Base-by-base conservation (phyloP, 1,284 basidiomycete genomes). In the Trichosporon inkin region DNA sequence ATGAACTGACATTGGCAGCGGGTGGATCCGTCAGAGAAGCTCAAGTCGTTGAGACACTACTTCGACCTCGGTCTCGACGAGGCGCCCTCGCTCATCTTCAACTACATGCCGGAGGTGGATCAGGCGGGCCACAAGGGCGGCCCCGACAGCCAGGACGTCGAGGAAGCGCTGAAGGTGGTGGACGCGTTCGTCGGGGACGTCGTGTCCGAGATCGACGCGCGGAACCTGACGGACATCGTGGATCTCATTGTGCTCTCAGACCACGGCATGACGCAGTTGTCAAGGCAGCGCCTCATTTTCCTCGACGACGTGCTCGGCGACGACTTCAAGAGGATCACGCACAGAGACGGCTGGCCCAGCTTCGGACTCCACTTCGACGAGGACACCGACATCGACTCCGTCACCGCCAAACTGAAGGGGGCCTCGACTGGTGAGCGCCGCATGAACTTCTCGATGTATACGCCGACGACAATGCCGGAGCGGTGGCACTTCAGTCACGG, bases 261-360 rank as follows among this genome's bases (percentile, higher is more conserved):
- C 75, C 92, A 96, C 71, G 93, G 92, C 3, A 95, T 96, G 92
- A 88, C 86, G 0, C 86, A 88, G 67, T 94, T 91, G 8, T 86
- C 85, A 63, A 83, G 89, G 65, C 84, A 86, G 0, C 83, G 87
- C 53, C 81, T 86, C 56, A 80, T 95, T 37, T 92, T 87, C 74
- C 81, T 96, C 55, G 92, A 96, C 72, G 86, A 89, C 61, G 84
- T 92, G 59, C 79, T 94, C n/a, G 89, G 88, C 0, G 85, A 88
- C 1, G 87, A 86, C 2, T 82, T 84, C 62, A 73, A 74, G 19
- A 79, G 78, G 51, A 86, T 90, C 62, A 83, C 85, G 61, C 86
- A 88, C 68, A 83, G 85, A 64, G 90, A 92, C 65, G 92, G 85
- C 22, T 61, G 59, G 59, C 59, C 59, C n/a, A 38, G 34, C 1